Base-by-base conservation (phyloP, 768 basidiomycete species). In the Naganishia onofrii region DNA sequence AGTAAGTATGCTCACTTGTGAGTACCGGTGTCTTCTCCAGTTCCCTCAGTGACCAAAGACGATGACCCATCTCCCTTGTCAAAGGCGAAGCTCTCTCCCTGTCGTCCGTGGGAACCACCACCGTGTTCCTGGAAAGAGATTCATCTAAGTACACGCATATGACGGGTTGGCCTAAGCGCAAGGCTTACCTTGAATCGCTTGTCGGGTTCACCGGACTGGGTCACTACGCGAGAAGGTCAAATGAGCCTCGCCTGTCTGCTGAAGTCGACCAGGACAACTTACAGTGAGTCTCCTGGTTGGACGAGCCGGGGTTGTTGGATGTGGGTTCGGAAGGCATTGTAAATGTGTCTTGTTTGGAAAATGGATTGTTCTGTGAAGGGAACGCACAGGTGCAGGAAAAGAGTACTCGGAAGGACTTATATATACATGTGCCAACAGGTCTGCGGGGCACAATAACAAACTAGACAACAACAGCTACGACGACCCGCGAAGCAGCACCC, bases 11-110 rank as follows among this genome's bases (percentile, higher is more conserved):
- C 75, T 71, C 56, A 75, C 76, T 78, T 78, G 77, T 79, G 76
- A 9, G 73, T 74, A 5, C 73, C 76, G 19, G 74, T 74, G 54
- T 76, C 75, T 55, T 78, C 77, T 26, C 76, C 74, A 26, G 74
- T 72, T 31, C 76, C 76, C 69, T 79, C 78, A 21, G 78, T 79
- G 19, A 73, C 73, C 21, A 79, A 46, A 0, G 70, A 55, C 17
- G 77, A 78, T 55, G 75, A 68, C 26, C 78, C 78, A 70, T 78
- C 64, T 0, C 83, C 83, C 75, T 83, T 83, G 73, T 82, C 83
- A 74, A 83, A 84, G 74, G 80, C 81, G 7, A 84, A 78, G 70
- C 78, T 54, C 17, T 74, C 70, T 68, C 68, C 64, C 65, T 72
- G 9, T 71, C 72, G 68, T 12, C 77, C 73, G 17, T 72, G 70